Base-by-base conservation (phyloP, 164 flowering plant genomes). In the Cinnamomum chago region DNA sequence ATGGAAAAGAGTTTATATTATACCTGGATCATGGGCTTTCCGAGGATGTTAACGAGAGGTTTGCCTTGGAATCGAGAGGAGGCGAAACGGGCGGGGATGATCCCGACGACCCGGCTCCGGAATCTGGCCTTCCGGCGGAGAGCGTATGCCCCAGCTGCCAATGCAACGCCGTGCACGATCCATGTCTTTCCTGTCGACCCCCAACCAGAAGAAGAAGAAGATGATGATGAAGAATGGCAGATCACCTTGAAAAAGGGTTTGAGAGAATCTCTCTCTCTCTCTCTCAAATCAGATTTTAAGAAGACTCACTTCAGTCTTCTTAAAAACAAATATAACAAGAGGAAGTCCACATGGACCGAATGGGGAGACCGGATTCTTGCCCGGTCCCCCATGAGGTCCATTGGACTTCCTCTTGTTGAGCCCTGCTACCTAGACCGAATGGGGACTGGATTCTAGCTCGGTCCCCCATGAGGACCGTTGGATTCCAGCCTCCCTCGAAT, bases 21-120 rank as follows among this genome's bases (percentile, higher is more conserved):
- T 20, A 93, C 98, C 91, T 93, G 97, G 79, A 93, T 94, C 98
- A 94, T 94, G 76, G 98, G 94, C 82, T 92, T 94, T 22, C 98
- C 98, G 27, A 92, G 88, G 83, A 93, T 93, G 7, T 85, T 79
- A 58, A 88, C 92, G n/a, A 93, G 85, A 50, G 98, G 98, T 73
- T 93, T 93, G 62, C 97, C 97, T 30, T 85, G 75, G 77, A 93
- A 93, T 2, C 95, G 86, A 40, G 97, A 84, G 30, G 95, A 94
- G 51, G 92, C 92, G 68, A 73, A 92, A 20, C 94, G 94, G 62
- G 98, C 97, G 1, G 98, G 98, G 51, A 92, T 94, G 68, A 94
- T 90, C 1, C 95, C 98, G 50, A 92, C 85, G 17, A 90, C 97
- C 50, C 95, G 84, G 75, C 83, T 84, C 76, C 98, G 81, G 73